phyloP scores from a whole-genome alignment of 768 basidiomycete genomes.

The Psilocybe cubensis region DNA sequence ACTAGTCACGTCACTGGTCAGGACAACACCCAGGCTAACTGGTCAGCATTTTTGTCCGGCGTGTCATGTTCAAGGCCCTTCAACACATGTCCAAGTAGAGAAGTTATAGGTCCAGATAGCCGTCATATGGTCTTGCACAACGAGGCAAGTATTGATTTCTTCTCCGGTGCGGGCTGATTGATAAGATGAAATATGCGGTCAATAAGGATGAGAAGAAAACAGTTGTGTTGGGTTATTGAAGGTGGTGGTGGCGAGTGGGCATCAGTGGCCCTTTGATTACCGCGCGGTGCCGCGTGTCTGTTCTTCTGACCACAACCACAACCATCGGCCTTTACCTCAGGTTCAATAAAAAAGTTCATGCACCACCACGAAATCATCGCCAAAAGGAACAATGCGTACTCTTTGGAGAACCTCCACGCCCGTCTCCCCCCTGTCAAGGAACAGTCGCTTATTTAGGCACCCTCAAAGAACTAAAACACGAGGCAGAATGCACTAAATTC shows the following conservation, averaged over 20 bases:
- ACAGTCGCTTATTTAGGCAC: background rate
- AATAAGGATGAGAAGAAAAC: background rate
- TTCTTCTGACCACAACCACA: constrained; percentile 11
- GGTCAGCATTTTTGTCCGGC: no score
- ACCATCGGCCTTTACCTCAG: constrained; percentile 6
- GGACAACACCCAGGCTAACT: no score
- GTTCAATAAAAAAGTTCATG: background rate
- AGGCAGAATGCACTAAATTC: background rate
- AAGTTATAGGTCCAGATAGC: background rate
- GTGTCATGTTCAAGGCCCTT: background rate
- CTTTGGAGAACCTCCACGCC: background rate
- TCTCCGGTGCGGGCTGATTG: background rate
- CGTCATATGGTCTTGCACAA: no score
- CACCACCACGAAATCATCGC: background rate
- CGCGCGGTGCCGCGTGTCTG: constrained; percentile 9
- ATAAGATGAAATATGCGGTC: background rate
- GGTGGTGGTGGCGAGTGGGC: background rate
- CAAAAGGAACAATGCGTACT: background rate
- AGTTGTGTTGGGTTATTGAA: background rate
- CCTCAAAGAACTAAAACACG: background rate
- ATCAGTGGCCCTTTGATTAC: background rate
- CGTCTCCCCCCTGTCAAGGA: background rate
- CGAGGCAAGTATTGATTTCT: background rate
- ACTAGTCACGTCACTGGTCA: no score
- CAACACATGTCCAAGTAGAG: background rate